Percentiles rank a stretch among this genome's conserved stretches.
Evolutionary conservation across 2,329 filamentous ascomycete species (phyloP).

Genomic region (Grosmannia clavigera): DNA sequence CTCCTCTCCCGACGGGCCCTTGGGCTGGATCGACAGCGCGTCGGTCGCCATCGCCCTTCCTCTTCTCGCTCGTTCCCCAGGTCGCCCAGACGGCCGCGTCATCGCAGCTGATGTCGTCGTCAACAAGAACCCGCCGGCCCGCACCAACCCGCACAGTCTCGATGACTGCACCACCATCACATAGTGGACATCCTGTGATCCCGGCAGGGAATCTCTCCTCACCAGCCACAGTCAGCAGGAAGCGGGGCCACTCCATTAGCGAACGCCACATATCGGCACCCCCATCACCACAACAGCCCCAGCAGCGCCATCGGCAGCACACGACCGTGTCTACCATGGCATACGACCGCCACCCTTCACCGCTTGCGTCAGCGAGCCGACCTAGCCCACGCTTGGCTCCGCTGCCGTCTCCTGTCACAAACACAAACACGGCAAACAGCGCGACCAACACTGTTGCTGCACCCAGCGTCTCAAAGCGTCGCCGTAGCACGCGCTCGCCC

Average conservation of each 20-base stretch:
- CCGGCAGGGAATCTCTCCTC: conserved; percentile 21
- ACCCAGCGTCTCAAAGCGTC: conserved; percentile 14
- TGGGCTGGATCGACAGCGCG: neutral
- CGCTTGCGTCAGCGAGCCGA: conserved; percentile 17
- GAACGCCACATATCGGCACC: conserved; percentile 9
- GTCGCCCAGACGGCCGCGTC: neutral
- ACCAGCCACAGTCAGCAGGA: conserved; percentile 23
- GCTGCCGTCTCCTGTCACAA: conserved; percentile 21
- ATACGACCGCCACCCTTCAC: conserved; percentile 26
- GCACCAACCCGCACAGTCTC: conserved; percentile 40
- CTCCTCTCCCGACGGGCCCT: conserved; percentile 20
- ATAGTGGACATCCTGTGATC: conserved; percentile 11
- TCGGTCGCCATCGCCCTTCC: conserved; percentile 10
- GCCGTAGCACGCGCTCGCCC: conserved; percentile 42
- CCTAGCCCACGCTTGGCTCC: conserved; percentile 18
- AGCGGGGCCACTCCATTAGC: conserved; percentile 33
- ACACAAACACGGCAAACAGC: conserved; percentile 32
- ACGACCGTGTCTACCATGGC: conserved; percentile 11
- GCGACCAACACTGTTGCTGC: conserved; percentile 22
- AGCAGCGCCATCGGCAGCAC: neutral
- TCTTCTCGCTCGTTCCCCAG: neutral
- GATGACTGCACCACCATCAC: conserved; percentile 24
- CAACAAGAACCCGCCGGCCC: conserved; percentile 25
- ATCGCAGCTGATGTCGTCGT: neutral
- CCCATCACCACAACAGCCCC: neutral